Conservation (phyloP, 192 early-diverging fungal genomes). For the Powellomyces hirtus region DNA sequence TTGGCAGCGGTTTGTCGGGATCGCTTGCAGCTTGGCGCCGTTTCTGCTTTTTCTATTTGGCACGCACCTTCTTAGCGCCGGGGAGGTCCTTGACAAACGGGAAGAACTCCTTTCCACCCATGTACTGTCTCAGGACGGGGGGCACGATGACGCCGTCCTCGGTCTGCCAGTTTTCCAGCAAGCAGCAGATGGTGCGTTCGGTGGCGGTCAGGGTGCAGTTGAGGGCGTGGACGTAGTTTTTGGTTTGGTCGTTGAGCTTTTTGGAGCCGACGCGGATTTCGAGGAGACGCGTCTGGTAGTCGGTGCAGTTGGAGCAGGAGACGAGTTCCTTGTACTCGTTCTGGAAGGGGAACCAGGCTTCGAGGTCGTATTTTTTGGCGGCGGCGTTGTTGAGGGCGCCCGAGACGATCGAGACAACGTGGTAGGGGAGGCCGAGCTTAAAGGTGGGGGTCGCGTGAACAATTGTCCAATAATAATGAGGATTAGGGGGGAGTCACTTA, state of each 20-base stretch:
- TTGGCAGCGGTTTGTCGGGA: not conserved
- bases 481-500: conserved; percentile 20
- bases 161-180: conserved; percentile 97
- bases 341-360: conserved; percentile 99
- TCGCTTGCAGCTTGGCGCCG: not conserved
- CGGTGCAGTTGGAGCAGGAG: conserved; percentile 98
- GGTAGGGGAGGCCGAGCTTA: conserved; percentile 90
- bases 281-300: conserved; percentile 92
- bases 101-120: conserved; percentile 90
- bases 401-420: conserved; percentile 92
- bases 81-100: conserved; percentile 62
- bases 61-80: conserved; percentile 19
- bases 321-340: conserved; percentile 98
- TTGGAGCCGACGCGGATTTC: conserved; percentile 97
- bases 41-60: not conserved
- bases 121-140: conserved; percentile 80
- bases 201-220: conserved; percentile 98
- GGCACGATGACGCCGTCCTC: conserved; percentile 84
- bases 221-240: conserved; percentile 95
- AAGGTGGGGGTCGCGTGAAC: not conserved
- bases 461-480: not conserved
- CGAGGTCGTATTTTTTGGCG: conserved; percentile 98
- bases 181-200: conserved; percentile 89
- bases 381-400: conserved; percentile 98
- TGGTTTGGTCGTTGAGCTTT: conserved; percentile 91